These are phyloP conservation scores for Capsicum chinense DNA, from an alignment of 257 asterid species.

Conservation along the genomic window DNA sequence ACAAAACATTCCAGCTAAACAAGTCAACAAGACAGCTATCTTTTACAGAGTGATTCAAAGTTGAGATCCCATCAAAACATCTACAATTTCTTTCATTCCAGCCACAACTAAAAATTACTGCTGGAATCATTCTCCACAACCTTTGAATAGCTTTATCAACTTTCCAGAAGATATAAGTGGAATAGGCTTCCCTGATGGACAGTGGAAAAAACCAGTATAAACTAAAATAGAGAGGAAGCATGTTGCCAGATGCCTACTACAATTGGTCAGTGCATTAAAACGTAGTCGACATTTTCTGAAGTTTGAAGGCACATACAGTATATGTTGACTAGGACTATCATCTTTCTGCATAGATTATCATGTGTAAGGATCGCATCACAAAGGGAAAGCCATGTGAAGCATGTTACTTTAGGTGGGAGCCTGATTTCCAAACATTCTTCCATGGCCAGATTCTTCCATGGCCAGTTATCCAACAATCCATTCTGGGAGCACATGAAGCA, in stretches of 20 bases:
- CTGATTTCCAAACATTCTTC: background rate
- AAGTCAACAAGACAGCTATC: too few relatives aligned
- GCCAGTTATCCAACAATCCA: background rate
- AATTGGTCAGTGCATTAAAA: background rate
- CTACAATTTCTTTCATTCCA: too few relatives aligned
- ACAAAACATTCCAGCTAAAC: background rate
- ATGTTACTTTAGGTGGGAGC: background rate
- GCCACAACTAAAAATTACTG: too few relatives aligned
- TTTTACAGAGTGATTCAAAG: too few relatives aligned
- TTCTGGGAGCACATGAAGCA: background rate
- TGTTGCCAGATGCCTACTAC: too few relatives aligned
- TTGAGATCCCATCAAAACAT: too few relatives aligned
- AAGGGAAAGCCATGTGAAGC: background rate
- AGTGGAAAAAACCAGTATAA: too few relatives aligned
- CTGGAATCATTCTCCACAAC: too few relatives aligned
- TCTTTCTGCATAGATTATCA: background rate
- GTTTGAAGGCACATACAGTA: background rate
- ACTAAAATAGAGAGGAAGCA: too few relatives aligned
- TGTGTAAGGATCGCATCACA: background rate
- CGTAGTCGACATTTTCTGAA: background rate
- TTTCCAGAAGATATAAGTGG: too few relatives aligned
- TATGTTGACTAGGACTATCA: background rate
- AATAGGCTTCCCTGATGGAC: too few relatives aligned
- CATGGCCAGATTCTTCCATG: background rate
- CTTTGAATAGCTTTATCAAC: too few relatives aligned